Evolutionary conservation across 148 eudicot genomes (phyloP).

Genomic region (Fagopyrum tataricum): DNA sequence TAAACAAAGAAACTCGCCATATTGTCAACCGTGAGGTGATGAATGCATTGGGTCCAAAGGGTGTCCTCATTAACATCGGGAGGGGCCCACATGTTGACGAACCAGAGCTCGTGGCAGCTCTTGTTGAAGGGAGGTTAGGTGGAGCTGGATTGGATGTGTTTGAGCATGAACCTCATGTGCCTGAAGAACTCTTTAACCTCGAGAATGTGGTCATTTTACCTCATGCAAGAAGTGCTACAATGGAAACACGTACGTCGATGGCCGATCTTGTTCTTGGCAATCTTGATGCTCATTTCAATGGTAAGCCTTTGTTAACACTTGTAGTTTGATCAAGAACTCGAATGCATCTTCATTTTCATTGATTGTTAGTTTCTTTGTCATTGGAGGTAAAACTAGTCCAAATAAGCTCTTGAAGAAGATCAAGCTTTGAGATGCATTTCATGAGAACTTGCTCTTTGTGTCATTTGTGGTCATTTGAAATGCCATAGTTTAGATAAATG

Average conservation of each 20-base stretch:
- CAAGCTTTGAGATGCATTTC: too few relatives aligned
- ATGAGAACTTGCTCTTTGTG: too few relatives aligned
- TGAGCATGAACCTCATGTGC: slow-evolving; percentile 73
- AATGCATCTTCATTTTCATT: neutral
- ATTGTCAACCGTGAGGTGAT: slow-evolving; percentile 62
- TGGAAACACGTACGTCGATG: slow-evolving; percentile 68
- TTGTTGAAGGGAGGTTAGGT: slow-evolving; percentile 65
- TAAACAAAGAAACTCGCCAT: slow-evolving; percentile 57
- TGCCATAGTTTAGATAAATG: too few relatives aligned
- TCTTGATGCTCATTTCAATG: slow-evolving; percentile 55
- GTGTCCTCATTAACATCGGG: slow-evolving; percentile 71
- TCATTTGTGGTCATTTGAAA: too few relatives aligned
- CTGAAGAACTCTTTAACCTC: slow-evolving; percentile 49
- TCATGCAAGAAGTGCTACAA: slow-evolving; percentile 61
- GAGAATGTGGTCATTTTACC: slow-evolving; percentile 68
- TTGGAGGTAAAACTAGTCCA: neutral
- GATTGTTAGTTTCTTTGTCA: neutral
- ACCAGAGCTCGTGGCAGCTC: slow-evolving; percentile 65
- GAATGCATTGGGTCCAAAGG: slow-evolving; percentile 63
- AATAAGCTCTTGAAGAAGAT: too few relatives aligned
- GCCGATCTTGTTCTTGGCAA: slow-evolving; percentile 66
- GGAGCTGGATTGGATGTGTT: slow-evolving; percentile 93
- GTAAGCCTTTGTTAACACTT: slow-evolving; percentile 56
- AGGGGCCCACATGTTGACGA: slow-evolving; percentile 79
- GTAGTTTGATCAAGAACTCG: slow-evolving; percentile 31